Conservation (phyloP, 768 basidiomycete genomes). For the Nidularia sp. region DNA sequence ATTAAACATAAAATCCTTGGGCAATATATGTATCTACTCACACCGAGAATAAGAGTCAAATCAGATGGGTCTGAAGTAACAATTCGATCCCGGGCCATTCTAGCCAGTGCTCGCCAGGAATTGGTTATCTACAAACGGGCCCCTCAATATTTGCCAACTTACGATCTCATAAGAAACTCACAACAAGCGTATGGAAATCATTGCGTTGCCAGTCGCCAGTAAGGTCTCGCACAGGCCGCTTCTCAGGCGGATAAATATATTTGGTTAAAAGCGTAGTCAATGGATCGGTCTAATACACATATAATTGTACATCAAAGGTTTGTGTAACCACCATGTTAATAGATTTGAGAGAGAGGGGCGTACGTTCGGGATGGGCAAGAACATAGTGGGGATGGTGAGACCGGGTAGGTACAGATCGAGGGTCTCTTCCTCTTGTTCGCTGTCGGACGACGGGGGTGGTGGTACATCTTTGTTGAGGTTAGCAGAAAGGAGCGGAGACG, state of each 20-base stretch:
- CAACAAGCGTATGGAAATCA: slow-evolving; percentile 78
- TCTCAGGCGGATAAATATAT: slow-evolving; percentile 76
- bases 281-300: slow-evolving; percentile 72
- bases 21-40: slow-evolving; percentile 28
- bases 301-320: slow-evolving; percentile 38
- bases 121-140: slow-evolving; percentile 66
- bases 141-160: slow-evolving; percentile 14
- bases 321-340: slow-evolving; percentile 61
- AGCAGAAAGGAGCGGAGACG: slow-evolving; percentile 23
- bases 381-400: slow-evolving; percentile 72
- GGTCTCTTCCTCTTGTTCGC: slow-evolving; percentile 43
- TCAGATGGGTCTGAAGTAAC: slow-evolving; percentile 70
- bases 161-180: slow-evolving; percentile 31
- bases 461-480: slow-evolving; percentile 56
- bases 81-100: slow-evolving; percentile 77
- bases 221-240: slow-evolving; percentile 68
- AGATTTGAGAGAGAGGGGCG: slow-evolving; percentile 49
- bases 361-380: slow-evolving; percentile 88
- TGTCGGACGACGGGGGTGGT: slow-evolving; percentile 38
- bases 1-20: not conserved
- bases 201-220: slow-evolving; percentile 68
- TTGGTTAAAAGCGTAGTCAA: slow-evolving; percentile 78
- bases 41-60: slow-evolving; percentile 57
- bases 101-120: slow-evolving; percentile 82
- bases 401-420: slow-evolving; percentile 66